These are phyloP conservation scores for Aspergillus pseudoviridinutans DNA, from an alignment of 2,329 filamentous ascomycete species.

Conservation along the genomic window DNA sequence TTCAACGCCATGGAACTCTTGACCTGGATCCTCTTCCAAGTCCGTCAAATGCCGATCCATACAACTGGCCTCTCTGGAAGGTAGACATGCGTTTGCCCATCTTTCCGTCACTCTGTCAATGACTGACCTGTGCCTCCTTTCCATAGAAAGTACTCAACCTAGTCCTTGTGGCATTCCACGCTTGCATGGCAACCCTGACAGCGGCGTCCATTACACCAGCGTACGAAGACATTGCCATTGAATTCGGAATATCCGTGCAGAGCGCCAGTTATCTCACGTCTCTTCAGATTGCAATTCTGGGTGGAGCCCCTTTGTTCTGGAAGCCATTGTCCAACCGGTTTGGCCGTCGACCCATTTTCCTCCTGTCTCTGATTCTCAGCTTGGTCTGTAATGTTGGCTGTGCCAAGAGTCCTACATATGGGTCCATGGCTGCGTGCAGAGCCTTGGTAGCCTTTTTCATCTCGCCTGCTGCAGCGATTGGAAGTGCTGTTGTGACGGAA, in stretches of 20 bases:
- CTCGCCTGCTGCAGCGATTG: conserved; percentile 51
- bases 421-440: conserved; percentile 48
- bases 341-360: conserved; percentile 53
- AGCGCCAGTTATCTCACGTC: conserved; percentile 52
- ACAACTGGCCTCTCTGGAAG: conserved; percentile 56
- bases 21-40: conserved; percentile 54
- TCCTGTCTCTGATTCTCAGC: conserved; percentile 49
- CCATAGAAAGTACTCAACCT: conserved; percentile 52
- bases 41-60: conserved; percentile 51
- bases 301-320: conserved; percentile 54
- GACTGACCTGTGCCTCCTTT: not conserved
- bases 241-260: conserved; percentile 48
- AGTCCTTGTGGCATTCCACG: conserved; percentile 54
- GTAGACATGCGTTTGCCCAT: conserved; percentile 20
- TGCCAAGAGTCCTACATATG: conserved; percentile 49
- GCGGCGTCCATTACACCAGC: conserved; percentile 55
- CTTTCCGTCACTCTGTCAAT: not conserved
- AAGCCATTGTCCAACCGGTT: conserved; percentile 51
- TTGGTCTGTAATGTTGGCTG: conserved; percentile 55
- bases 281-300: conserved; percentile 52
- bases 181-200: conserved; percentile 56
- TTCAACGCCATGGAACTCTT: conserved; percentile 52
- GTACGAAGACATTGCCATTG: conserved; percentile 49
- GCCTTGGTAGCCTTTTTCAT: conserved; percentile 55
- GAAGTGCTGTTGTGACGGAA: conserved; percentile 56